phyloP scores from a whole-genome alignment of 2,329 filamentous ascomycete genomes.

The Calonectria hongkongensis region DNA sequence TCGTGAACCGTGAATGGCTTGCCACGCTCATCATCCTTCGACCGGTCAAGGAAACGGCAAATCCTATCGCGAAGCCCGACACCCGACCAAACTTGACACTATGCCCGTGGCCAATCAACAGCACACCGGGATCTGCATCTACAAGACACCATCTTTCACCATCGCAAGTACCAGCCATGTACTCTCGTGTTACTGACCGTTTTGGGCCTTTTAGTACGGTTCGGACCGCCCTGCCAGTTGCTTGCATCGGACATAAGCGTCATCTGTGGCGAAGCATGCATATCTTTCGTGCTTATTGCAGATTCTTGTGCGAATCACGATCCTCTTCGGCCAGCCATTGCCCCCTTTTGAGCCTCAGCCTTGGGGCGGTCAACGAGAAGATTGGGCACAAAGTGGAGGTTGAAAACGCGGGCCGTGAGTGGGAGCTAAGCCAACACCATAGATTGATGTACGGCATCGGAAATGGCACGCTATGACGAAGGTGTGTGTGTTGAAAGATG shows the following conservation, averaged over 20 bases:
- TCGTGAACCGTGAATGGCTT: slow-evolving; percentile 25
- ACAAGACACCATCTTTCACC: neutral
- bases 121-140: slow-evolving; percentile 13
- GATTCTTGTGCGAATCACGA: slow-evolving; percentile 13
- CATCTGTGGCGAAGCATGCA: slow-evolving; percentile 35
- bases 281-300: slow-evolving; percentile 32
- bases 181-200: slow-evolving; percentile 20
- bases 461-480: slow-evolving; percentile 18
- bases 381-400: slow-evolving; percentile 41
- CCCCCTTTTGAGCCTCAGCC: slow-evolving; percentile 21
- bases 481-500: slow-evolving; percentile 11
- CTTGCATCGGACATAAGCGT: slow-evolving; percentile 28
- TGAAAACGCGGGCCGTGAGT: slow-evolving; percentile 13
- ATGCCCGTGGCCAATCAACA: slow-evolving; percentile 28
- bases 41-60: slow-evolving; percentile 30
- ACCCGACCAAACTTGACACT: slow-evolving; percentile 21
- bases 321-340: neutral
- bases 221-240: slow-evolving; percentile 23
- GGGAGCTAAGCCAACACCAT: slow-evolving; percentile 23
- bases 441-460: slow-evolving; percentile 11
- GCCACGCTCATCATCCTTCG: slow-evolving; percentile 5
- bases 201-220: slow-evolving; percentile 13
- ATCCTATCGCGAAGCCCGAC: slow-evolving; percentile 24
- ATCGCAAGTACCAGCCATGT: slow-evolving; percentile 29
- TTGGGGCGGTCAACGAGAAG: slow-evolving; percentile 13